Percentiles rank a stretch among this genome's conserved stretches.
phyloP scores from a whole-genome alignment of 805 yeast genomes.

The Saturnispora kantuleensis region DNA sequence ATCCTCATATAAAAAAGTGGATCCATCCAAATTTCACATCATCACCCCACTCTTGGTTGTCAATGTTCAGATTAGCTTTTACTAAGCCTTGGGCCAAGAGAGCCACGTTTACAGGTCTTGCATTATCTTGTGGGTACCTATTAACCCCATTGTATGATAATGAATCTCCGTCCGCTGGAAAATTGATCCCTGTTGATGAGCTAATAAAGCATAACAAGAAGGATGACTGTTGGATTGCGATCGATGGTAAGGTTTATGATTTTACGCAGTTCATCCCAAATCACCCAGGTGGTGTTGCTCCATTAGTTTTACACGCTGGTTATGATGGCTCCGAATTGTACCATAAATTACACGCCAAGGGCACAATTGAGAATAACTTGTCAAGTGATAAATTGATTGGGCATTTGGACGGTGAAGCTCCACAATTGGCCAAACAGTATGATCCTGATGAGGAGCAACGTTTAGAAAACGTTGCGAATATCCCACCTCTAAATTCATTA shows the following conservation, averaged over 20 bases:
- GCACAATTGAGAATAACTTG: slow-evolving; percentile 57
- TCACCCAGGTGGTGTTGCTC: slow-evolving; percentile 46
- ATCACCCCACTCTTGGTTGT: no score
- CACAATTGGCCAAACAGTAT: slow-evolving; percentile 24
- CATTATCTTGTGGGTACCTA: background rate
- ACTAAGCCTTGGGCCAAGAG: no score
- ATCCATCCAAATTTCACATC: no score
- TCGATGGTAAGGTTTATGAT: slow-evolving; percentile 72
- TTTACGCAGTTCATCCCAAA: slow-evolving; percentile 44
- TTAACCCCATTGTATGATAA: background rate
- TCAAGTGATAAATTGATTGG: slow-evolving; percentile 57
- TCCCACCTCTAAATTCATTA: slow-evolving; percentile 63
- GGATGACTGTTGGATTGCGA: slow-evolving; percentile 75
- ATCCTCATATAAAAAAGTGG: no score
- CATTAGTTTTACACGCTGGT: slow-evolving; percentile 39
- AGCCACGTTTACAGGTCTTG: background rate
- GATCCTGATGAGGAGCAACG: slow-evolving; percentile 36
- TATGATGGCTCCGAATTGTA: slow-evolving; percentile 56
- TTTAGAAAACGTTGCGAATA: slow-evolving; percentile 33
- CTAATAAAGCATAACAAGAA: slow-evolving; percentile 44
- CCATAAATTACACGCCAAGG: slow-evolving; percentile 88
- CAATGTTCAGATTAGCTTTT: no score
- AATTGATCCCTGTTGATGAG: slow-evolving; percentile 26
- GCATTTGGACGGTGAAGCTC: slow-evolving; percentile 26
- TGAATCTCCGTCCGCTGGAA: background rate